Conservation (phyloP, 2,329 filamentous ascomycete species). For the Colletotrichum sp. region DNA sequence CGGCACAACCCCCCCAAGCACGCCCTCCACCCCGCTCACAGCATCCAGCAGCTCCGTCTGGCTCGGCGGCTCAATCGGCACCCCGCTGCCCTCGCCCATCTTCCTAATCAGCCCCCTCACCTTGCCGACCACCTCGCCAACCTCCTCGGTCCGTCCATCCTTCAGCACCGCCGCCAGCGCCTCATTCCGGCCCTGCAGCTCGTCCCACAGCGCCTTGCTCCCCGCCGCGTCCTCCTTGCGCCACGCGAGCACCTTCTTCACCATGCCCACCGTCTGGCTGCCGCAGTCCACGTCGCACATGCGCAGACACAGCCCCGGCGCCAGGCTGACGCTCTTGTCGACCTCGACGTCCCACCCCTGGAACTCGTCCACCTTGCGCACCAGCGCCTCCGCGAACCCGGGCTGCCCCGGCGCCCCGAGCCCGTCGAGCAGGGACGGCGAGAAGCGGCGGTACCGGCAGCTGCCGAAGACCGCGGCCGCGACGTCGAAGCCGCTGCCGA, state of each 20-base stretch:
- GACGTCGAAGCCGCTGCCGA: slow-evolving; percentile 95
- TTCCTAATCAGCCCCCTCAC: slow-evolving; percentile 70
- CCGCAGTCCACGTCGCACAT: slow-evolving; percentile 98
- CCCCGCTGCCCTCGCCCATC: slow-evolving; percentile 76
- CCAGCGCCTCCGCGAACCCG: slow-evolving; percentile 71
- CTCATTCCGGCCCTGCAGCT: slow-evolving; percentile 77
- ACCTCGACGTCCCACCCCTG: slow-evolving; percentile 81
- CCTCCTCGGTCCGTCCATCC: slow-evolving; percentile 45
- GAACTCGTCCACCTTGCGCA: slow-evolving; percentile 67
- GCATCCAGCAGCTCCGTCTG: slow-evolving; percentile 88
- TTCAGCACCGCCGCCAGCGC: slow-evolving; percentile 69
- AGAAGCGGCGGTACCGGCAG: slow-evolving; percentile 92
- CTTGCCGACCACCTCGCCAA: slow-evolving; percentile 50
- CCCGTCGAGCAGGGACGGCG: slow-evolving; percentile 71
- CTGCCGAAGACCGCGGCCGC: slow-evolving; percentile 92
- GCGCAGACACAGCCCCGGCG: slow-evolving; percentile 75
- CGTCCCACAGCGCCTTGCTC: slow-evolving; percentile 75
- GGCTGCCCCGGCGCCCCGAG: slow-evolving; percentile 70
- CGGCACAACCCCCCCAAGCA: slow-evolving; percentile 90
- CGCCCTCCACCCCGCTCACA: slow-evolving; percentile 73
- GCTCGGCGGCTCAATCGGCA: slow-evolving; percentile 86
- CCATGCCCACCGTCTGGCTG: slow-evolving; percentile 93
- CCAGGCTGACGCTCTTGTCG: slow-evolving; percentile 73
- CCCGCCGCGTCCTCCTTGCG: slow-evolving; percentile 65
- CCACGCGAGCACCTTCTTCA: slow-evolving; percentile 89